Conservation (phyloP, 345 rosid genomes). For the Salix exigua region DNA sequence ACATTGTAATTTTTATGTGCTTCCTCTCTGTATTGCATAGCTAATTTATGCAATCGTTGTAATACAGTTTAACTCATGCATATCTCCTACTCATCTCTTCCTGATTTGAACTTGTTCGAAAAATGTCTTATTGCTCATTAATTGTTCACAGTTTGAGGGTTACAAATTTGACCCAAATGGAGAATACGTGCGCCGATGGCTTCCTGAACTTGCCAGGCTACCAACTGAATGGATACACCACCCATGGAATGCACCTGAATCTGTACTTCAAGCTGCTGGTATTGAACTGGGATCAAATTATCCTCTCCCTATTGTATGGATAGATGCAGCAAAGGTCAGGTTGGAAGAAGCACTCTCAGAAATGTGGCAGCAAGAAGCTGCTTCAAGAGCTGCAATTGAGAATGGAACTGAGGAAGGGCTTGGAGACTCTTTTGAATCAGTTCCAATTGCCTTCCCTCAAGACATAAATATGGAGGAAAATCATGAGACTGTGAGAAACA, state of each 20-base stretch:
- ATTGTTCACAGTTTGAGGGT: constrained; percentile 69
- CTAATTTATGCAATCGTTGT: not conserved
- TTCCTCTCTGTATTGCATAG: not conserved
- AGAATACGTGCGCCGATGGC: constrained; percentile 96
- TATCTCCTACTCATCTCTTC: not conserved
- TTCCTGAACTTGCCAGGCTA: constrained; percentile 91
- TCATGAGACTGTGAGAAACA: constrained; percentile 52
- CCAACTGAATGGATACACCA: constrained; percentile 99
- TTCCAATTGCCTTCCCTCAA: constrained; percentile 68
- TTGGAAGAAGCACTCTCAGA: constrained; percentile 78
- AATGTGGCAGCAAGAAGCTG: constrained; percentile 96
- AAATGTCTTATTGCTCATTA: constrained; percentile 4
- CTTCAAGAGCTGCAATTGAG: constrained; percentile 90
- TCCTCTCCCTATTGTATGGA: constrained; percentile 75
- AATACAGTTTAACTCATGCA: not conserved
- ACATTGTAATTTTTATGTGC: not conserved
- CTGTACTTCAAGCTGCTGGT: constrained; percentile 94
- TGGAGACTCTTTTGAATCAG: constrained; percentile 80
- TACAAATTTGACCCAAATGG: constrained; percentile 90
- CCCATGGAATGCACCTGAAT: constrained; percentile 95
- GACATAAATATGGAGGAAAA: constrained; percentile 66
- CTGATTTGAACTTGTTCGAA: not conserved
- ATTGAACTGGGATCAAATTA: constrained; percentile 96
- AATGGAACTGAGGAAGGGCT: constrained; percentile 97
- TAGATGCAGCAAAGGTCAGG: constrained; percentile 80